Conservation (phyloP, 2,329 filamentous ascomycete species). For the Colletotrichum sp. region DNA sequence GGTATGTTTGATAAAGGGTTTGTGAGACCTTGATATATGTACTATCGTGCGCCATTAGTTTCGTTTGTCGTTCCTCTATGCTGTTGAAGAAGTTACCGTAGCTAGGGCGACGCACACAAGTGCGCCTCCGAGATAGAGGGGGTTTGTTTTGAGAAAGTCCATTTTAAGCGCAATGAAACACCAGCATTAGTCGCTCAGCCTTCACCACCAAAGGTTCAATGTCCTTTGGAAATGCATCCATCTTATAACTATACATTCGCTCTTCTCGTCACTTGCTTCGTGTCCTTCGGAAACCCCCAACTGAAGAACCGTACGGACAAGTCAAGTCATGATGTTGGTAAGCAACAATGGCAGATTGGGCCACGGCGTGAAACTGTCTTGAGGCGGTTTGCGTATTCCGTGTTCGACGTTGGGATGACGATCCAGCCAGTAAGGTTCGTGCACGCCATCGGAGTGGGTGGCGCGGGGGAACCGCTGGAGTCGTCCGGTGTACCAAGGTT, state of each 20-base stretch:
- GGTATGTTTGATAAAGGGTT: constrained; percentile 2
- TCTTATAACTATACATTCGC: neutral
- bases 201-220: neutral
- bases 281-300: neutral
- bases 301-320: neutral
- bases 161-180: neutral
- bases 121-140: neutral
- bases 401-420: neutral
- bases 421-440: neutral
- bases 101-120: neutral
- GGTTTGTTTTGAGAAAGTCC: neutral
- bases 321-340: neutral
- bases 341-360: neutral
- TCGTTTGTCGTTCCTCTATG: rapidly evolving
- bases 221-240: neutral
- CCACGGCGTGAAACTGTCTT: neutral
- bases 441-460: neutral
- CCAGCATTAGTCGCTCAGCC: neutral
- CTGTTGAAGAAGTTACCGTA: neutral
- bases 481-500: constrained; percentile 5
- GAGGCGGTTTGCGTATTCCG: neutral
- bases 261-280: neutral
- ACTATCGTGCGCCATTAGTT: neutral
- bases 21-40: neutral
- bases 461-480: neutral